phyloP scores from a whole-genome alignment of 225 moss, liverwort and hornwort genomes.

The Neckera pumila region DNA sequence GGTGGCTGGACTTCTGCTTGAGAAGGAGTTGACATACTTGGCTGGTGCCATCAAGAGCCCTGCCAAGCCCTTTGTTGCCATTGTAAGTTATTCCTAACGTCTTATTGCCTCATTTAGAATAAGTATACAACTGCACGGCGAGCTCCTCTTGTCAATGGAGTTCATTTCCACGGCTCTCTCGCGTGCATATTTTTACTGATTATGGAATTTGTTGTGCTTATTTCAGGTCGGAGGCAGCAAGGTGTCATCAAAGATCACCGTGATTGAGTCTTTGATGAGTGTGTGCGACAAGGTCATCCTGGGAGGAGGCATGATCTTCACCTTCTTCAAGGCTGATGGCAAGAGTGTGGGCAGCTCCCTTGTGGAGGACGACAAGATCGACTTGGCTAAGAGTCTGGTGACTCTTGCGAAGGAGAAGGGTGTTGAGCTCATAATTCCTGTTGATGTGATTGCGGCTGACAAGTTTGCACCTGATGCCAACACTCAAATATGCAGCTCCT shows the following conservation, averaged over 20 bases:
- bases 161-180: neutral
- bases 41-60: conserved; percentile 58
- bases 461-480: conserved; percentile 70
- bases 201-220: neutral
- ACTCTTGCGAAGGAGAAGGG: conserved; percentile 76
- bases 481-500: conserved; percentile 22
- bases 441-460: conserved; percentile 64
- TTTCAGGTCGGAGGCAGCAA: conserved; percentile 92
- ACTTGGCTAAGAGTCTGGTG: conserved; percentile 48
- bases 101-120: neutral
- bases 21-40: conserved; percentile 90
- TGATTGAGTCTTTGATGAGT: conserved; percentile 77
- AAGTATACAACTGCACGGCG: too few species aligned
- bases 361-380: conserved; percentile 90
- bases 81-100: conserved; percentile 32
- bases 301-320: conserved; percentile 99
- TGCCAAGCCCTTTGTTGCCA: conserved; percentile 75
- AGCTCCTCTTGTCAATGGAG: neutral
- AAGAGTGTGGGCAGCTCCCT: conserved; percentile 65
- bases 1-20: conserved; percentile 68
- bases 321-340: conserved; percentile 88
- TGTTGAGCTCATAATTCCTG: conserved; percentile 82
- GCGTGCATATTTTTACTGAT: neutral
- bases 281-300: conserved; percentile 91
- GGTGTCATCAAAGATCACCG: conserved; percentile 91